These are phyloP conservation scores for Prunus davidiana DNA, from an alignment of 306 rosid genomes.

Conservation along the genomic window DNA sequence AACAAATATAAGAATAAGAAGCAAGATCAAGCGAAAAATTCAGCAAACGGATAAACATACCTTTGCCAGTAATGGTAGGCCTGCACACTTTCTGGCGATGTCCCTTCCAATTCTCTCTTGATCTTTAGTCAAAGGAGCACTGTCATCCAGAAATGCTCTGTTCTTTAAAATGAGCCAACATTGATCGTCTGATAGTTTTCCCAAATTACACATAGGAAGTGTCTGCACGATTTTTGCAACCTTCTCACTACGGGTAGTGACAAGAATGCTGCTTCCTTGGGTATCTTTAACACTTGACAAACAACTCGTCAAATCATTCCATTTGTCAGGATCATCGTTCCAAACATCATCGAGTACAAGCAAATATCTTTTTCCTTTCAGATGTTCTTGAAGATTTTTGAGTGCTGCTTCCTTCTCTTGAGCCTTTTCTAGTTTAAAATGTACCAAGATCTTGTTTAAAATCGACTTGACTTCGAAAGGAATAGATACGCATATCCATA, in stretches of 20 bases:
- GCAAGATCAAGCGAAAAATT: too few relatives aligned
- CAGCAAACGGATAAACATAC: too few relatives aligned
- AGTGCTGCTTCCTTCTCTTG: not conserved
- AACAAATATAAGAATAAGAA: too few relatives aligned
- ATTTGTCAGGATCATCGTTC: not conserved
- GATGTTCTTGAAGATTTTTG: not conserved
- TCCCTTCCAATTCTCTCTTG: too few relatives aligned
- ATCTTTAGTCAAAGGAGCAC: not conserved
- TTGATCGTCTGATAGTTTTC: not conserved
- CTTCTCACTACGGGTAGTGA: not conserved
- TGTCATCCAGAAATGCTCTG: not conserved
- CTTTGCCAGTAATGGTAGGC: too few relatives aligned
- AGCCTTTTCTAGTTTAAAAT: not conserved
- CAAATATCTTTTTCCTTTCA: slow-evolving; percentile 10
- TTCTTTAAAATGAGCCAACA: not conserved
- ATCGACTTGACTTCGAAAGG: not conserved
- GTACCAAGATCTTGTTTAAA: not conserved
- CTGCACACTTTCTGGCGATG: too few relatives aligned
- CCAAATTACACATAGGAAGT: not conserved
- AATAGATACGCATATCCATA: slow-evolving; percentile 21
- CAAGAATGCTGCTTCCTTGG: slow-evolving; percentile 5
- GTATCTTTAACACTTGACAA: not conserved
- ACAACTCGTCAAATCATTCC: slow-evolving; percentile 6
- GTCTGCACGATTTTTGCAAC: not conserved
- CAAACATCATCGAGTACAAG: slow-evolving; percentile 20